These are phyloP conservation scores for Rutstroemia sp. DNA, from an alignment of 2,329 filamentous ascomycete species.

Conservation along the genomic window DNA sequence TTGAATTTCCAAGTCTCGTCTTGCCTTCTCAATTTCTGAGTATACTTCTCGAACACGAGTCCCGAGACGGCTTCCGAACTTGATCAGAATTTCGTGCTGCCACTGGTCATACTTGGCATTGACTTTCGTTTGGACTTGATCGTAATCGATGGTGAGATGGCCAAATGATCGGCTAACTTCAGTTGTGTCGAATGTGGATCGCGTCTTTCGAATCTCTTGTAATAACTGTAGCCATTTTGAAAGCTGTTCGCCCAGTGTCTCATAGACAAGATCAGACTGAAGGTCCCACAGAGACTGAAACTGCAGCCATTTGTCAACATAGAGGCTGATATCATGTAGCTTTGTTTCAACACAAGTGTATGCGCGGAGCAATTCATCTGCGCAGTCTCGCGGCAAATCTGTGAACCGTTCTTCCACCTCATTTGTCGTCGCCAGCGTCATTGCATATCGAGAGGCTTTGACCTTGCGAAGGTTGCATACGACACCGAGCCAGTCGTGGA, in stretches of 20 bases:
- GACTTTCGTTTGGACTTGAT: conserved; percentile 97
- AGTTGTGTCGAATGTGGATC: conserved; percentile 94
- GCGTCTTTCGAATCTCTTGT: conserved; percentile 94
- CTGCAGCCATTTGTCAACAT: conserved; percentile 96
- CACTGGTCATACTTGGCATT: conserved; percentile 99
- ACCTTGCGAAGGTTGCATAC: conserved; percentile 91
- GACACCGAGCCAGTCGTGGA: conserved; percentile 89
- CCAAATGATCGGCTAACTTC: conserved; percentile 90
- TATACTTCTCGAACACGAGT: conserved; percentile 89
- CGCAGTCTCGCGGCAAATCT: conserved; percentile 76
- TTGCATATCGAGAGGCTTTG: conserved; percentile 91
- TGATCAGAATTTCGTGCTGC: conserved; percentile 94
- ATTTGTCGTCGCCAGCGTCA: conserved; percentile 64
- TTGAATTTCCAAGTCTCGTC: conserved; percentile 83
- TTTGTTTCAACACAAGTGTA: conserved; percentile 81
- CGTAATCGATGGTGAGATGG: conserved; percentile 92
- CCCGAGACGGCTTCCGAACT: conserved; percentile 84
- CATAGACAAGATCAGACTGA: conserved; percentile 91
- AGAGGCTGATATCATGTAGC: conserved; percentile 68
- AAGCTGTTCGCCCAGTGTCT: conserved; percentile 82
- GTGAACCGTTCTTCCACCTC: conserved; percentile 68
- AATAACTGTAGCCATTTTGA: conserved; percentile 89
- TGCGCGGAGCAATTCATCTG: conserved; percentile 68
- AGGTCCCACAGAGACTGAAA: conserved; percentile 99
- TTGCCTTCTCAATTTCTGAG: conserved; percentile 82